Base-by-base conservation (phyloP, 2,329 filamentous ascomycete genomes). In the Cercospora nicotianae region DNA sequence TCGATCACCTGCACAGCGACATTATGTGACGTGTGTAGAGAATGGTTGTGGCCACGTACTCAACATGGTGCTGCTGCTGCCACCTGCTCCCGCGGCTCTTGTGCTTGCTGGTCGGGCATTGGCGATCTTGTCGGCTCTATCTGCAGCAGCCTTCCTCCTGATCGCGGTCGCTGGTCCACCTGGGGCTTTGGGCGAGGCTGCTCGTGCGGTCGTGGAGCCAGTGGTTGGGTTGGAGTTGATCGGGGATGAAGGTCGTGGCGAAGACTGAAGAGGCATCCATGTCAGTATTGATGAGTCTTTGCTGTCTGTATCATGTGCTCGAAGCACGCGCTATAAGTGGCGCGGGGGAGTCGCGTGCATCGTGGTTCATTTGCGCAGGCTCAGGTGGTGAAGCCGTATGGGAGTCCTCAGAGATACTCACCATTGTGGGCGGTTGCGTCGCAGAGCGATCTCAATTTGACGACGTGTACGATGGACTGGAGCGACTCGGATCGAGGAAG, bases 21-120 rank as follows among this genome's bases (percentile, higher is more conserved):
- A 13, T n/a, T 28, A 10, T 16, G 26, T 18, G 55, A 59, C 16
- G 13, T 20, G 23, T 62, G 13, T n/a, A n/a, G 23, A 30, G 23
- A 30, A 33, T 13, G 23, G 36, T 62, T 42, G 28, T 42, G 18
- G 33, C 30, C 30, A 75, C 91, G 74, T 90, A 93, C 94, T 94
- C 85, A 99, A 86, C 95, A 99, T 99, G 63, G 95, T 99, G 84
- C 93, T 96, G 81, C 91, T 96, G 80, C 93, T 97, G 73, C 95
- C 95, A 74, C 95, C 95, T 18, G 95, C 95, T 75, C 95, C 95
- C 36, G 95, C 95, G 45, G 94, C 90, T 77, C 95, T 89, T 73
- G 95, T 99, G 84, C 92, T 96, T 80, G 90, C 92, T 61, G 95
- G 95, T 75, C 95, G 87, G 73, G 89, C 91, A 90, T 96, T 99